Conservation (phyloP, 2,329 filamentous ascomycete genomes). For the Hysterium pulicare region DNA sequence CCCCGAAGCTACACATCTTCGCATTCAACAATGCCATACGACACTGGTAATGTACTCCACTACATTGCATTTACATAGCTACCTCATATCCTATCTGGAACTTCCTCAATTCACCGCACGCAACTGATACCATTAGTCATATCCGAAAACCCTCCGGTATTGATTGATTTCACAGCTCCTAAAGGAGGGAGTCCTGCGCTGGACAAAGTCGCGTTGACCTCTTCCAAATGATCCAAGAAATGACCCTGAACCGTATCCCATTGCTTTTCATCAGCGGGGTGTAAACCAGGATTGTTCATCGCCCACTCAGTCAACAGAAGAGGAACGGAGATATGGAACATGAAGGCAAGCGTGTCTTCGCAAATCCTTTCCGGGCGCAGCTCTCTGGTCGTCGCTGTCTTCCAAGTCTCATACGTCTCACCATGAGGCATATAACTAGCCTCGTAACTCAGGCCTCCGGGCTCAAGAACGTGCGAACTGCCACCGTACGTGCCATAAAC, state of each 20-base stretch:
- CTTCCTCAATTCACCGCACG: too few species aligned
- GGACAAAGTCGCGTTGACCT: background rate
- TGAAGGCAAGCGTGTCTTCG: background rate
- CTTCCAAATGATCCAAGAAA: background rate
- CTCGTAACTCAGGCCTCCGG: background rate
- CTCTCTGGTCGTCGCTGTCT: background rate
- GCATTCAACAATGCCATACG: too few species aligned
- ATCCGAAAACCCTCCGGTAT: too few species aligned
- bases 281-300: background rate
- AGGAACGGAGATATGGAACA: background rate
- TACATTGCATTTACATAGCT: too few species aligned
- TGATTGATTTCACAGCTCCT: too few species aligned
- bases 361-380: background rate
- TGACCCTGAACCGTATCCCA: background rate
- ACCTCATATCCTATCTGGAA: too few species aligned
- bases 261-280: background rate
- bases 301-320: background rate
- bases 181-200: background rate
- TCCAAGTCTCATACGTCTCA: constrained; percentile 1
- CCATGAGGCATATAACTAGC: constrained; percentile 2
- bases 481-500: constrained; percentile 1
- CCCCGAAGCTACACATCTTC: too few species aligned
- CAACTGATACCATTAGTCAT: too few species aligned
- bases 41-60: too few species aligned
- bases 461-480: background rate